Evolutionary conservation across 139 green algal genomes (phyloP).

Genomic region (Closterium sp.): DNA sequence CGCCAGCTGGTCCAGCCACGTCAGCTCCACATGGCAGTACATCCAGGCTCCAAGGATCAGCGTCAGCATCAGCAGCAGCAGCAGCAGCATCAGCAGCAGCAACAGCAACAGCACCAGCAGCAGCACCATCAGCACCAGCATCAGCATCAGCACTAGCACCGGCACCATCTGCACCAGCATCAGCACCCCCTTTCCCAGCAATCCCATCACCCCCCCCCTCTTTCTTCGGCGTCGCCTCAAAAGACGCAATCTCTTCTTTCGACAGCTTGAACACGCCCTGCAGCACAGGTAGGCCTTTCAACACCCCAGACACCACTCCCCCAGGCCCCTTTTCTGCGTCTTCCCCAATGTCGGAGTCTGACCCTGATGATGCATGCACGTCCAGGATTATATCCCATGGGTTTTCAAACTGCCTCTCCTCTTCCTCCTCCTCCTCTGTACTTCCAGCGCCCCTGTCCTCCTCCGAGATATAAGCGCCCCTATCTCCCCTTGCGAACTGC

Average conservation of each 20-base stretch:
- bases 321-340: not conserved
- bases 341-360: not conserved
- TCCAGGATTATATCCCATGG: not conserved
- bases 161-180: not conserved
- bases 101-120: not conserved
- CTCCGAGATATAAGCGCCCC: too few relatives aligned
- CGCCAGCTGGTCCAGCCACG: not conserved
- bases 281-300: not conserved
- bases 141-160: not conserved
- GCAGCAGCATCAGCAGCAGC: not conserved
- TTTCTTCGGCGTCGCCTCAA: not conserved
- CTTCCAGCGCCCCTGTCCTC: too few relatives aligned
- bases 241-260: not conserved
- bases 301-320: not conserved
- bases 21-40: not conserved
- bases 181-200: too few relatives aligned
- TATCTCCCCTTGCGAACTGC: too few relatives aligned
- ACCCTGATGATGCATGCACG: not conserved
- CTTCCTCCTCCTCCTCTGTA: not conserved
- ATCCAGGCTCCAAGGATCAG: not conserved
- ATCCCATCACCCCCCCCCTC: too few relatives aligned
- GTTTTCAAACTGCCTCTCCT: not conserved
- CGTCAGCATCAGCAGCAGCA: not conserved
- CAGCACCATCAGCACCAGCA: not conserved
- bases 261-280: not conserved